phyloP scores from a whole-genome alignment of 2,329 filamentous ascomycete species.

The Pyrenophora teres region DNA sequence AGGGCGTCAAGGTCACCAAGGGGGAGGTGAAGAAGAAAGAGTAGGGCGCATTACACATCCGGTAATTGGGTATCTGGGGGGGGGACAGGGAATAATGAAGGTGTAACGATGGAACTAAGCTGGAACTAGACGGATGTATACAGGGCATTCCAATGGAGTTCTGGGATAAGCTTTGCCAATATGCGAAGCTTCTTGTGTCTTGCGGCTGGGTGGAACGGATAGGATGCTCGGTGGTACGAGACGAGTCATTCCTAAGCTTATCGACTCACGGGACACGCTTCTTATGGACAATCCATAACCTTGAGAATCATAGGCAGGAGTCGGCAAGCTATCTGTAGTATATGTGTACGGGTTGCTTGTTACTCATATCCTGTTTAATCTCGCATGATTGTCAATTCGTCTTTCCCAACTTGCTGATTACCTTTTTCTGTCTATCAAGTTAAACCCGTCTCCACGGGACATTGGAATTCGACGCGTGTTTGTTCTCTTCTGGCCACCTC shows the following conservation, averaged over 20 bases:
- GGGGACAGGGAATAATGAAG: background rate
- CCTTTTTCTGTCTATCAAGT: background rate
- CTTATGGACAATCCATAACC: too few species aligned
- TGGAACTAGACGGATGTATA: background rate
- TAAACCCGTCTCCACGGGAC: background rate
- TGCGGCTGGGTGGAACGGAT: constrained; percentile 12
- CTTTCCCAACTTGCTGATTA: too few species aligned
- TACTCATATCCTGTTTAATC: too few species aligned
- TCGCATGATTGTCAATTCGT: too few species aligned
- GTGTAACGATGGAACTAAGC: background rate
- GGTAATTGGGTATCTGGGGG: too few species aligned
- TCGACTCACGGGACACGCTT: too few species aligned
- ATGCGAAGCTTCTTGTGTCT: background rate
- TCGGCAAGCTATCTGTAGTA: background rate
- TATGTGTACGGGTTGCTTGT: too few species aligned
- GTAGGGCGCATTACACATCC: background rate
- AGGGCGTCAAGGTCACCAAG: constrained; percentile 20
- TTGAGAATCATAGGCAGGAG: too few species aligned
- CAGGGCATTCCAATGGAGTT: constrained; percentile 3
- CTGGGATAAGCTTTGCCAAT: constrained; percentile 2
- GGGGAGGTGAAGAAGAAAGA: constrained; percentile 56
- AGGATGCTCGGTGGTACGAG: constrained; percentile 13
- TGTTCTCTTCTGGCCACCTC: constrained; percentile 7
- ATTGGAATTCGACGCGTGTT: constrained; percentile 36
- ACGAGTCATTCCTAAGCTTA: constrained; percentile 8